Percentiles rank a stretch among this genome's conserved stretches.
Evolutionary conservation across 2,329 filamentous ascomycete species (phyloP).

Genomic region (Colletotrichum eremochloae): DNA sequence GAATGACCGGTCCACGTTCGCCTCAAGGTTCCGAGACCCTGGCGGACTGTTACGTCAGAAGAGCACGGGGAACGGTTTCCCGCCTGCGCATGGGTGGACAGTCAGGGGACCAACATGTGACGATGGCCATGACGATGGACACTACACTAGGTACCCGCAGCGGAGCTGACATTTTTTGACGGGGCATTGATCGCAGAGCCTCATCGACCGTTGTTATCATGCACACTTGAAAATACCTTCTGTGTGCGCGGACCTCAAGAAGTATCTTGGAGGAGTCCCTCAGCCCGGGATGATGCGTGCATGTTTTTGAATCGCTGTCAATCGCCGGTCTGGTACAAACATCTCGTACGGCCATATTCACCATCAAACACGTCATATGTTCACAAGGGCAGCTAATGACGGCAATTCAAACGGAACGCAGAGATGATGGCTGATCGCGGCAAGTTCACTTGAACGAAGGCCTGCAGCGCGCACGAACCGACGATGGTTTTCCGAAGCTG

Average conservation of each 20-base stretch:
- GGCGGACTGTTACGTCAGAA: not conserved
- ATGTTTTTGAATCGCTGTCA: too few species aligned
- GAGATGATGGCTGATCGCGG: too few species aligned
- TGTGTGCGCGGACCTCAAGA: not conserved
- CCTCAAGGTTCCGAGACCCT: not conserved
- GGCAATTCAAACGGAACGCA: too few species aligned
- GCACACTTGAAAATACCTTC: not conserved
- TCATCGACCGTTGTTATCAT: not conserved
- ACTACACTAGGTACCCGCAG: not conserved
- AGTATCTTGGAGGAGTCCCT: too few species aligned
- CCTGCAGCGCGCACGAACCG: too few species aligned
- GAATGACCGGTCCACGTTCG: not conserved
- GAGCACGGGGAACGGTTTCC: not conserved
- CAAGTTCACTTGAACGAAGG: not conserved
- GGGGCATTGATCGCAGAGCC: not conserved
- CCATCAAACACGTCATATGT: too few species aligned
- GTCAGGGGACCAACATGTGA: not conserved
- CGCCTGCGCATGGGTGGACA: not conserved
- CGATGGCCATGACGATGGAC: not conserved
- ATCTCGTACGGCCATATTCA: too few species aligned
- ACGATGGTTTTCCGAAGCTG: too few species aligned
- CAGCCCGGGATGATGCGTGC: too few species aligned
- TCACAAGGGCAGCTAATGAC: too few species aligned
- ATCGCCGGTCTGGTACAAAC: too few species aligned
- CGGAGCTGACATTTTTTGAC: not conserved